Conservation (phyloP, 495 filamentous ascomycete species). For the Penicillium silybi region DNA sequence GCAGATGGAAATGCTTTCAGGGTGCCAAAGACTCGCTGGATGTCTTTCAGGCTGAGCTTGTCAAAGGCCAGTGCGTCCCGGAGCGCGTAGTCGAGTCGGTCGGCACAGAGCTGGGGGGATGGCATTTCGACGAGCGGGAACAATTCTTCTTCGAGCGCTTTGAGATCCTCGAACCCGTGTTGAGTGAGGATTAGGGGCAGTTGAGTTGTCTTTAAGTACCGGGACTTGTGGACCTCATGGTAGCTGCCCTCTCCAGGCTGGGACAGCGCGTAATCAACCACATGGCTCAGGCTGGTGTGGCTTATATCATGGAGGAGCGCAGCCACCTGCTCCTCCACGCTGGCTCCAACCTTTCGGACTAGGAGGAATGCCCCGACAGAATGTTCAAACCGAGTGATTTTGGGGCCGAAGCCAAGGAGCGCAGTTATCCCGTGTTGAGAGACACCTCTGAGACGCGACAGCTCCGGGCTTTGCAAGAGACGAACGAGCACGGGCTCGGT, state of each 20-base stretch:
- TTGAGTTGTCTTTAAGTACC: constrained; percentile 32
- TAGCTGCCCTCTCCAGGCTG: constrained; percentile 39
- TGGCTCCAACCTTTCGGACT: constrained; percentile 36
- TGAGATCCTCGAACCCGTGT: constrained; percentile 29
- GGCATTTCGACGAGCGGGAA: constrained; percentile 40
- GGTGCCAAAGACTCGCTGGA: constrained; percentile 17
- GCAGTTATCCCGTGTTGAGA: constrained; percentile 37
- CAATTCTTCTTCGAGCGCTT: constrained; percentile 34
- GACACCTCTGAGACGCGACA: constrained; percentile 34
- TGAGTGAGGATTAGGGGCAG: constrained; percentile 31
- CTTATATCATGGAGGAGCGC: constrained; percentile 42
- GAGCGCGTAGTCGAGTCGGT: constrained; percentile 41
- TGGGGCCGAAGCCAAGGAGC: constrained; percentile 30
- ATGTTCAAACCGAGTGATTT: constrained; percentile 41
- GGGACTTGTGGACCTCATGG: constrained; percentile 41
- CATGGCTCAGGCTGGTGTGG: constrained; percentile 43
- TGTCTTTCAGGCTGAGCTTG: constrained; percentile 27
- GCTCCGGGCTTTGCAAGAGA: constrained; percentile 31
- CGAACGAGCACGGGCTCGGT: constrained; percentile 22
- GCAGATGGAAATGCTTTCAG: constrained; percentile 29
- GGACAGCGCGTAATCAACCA: constrained; percentile 37
- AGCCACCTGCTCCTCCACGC: constrained; percentile 38
- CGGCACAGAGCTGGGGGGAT: constrained; percentile 40
- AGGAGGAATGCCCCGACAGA: constrained; percentile 42
- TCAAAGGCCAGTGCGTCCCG: constrained; percentile 35